Evolutionary conservation across 208 protist species (phyloP), one percentile per base, ranked within the genome.

Genomic region (Leishmania gerbilli): DNA sequence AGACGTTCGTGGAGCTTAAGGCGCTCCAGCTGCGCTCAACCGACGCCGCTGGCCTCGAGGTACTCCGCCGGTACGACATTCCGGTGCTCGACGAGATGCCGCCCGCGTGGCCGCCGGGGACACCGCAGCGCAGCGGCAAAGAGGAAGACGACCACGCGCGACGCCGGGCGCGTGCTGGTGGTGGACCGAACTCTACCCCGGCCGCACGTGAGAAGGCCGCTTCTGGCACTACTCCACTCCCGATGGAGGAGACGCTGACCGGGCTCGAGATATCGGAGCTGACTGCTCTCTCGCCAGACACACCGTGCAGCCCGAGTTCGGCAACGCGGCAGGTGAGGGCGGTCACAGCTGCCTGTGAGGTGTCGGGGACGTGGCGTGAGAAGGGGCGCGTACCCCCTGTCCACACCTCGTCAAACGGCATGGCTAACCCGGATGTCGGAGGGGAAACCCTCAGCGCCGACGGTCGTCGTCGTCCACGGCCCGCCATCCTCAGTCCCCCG

Each of bases 1-100:
- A 27, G n/a, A 58, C 60, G 40, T 79, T 88, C 31, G 77, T 9
- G 24, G 84, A 88, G 65, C 45, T 88, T 40, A 83, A 79, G 75
- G 80, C 79, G 81, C 81, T 88, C 27, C 85, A 85, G 76, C 40
- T 72, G 49, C 74, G 65, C 17, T 65, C 82, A 2, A 78, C 74
- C 13, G 78, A 88, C 27, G 42, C 71, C 21, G 77, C 55, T 27
- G 76, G 76, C 37, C 31, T 88, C 31, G 71, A 81, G 62, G 71
- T 74, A 3, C 74, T 84, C 17, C 77, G 76, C 31, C 65, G 53
- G 6, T 84, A 84, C 34, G 64, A 84, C 60, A 79, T 84, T 56
- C 84, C 84, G 8, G 51, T 80, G 31, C 71, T 82, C 24, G 80
- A 77, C 60, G 74, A 83, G 55, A 81, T 88, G 1, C 76, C 80